Percentiles rank a stretch among this genome's conserved stretches.
Evolutionary conservation across 1,139 yeast genomes (phyloP).

Genomic region (Arxiozyma slooffiae): DNA sequence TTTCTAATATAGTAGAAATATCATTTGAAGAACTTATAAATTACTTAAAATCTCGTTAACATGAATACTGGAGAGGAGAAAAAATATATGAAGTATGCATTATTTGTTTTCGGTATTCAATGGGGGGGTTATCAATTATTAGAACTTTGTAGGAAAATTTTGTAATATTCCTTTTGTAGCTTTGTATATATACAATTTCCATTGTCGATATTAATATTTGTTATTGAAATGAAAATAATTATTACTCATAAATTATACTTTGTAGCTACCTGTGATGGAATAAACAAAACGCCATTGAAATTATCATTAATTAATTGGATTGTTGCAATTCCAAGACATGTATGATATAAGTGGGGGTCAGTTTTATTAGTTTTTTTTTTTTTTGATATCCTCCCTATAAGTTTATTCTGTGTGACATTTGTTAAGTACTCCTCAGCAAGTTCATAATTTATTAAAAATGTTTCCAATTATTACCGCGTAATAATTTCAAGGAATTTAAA

Average conservation of each 20-base stretch:
- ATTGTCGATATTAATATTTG: too few species aligned
- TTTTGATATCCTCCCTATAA: constrained; percentile 88
- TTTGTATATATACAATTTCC: too few species aligned
- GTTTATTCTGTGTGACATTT: constrained; percentile 47
- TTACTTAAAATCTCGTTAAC: neutral
- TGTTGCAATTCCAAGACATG: constrained; percentile 52
- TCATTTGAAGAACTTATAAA: neutral
- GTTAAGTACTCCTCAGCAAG: constrained; percentile 42
- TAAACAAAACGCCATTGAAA: constrained; percentile 25
- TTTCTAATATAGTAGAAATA: neutral
- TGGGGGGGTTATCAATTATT: neutral
- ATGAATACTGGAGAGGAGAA: neutral
- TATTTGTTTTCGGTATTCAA: too few species aligned
- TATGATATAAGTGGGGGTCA: constrained; percentile 66
- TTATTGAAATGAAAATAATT: neutral
- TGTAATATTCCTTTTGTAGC: neutral
- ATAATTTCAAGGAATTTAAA: constrained; percentile 46
- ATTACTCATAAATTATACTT: neutral
- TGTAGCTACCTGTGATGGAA: constrained; percentile 14
- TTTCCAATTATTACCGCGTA: constrained; percentile 16
- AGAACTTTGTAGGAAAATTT: neutral
- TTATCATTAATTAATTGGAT: constrained; percentile 37
- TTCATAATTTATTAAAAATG: constrained; percentile 33
- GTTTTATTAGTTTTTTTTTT: constrained; percentile 44
- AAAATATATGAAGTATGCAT: neutral